phyloP scores from a whole-genome alignment of 495 filamentous ascomycete genomes.

The Jackrogersella minutella region DNA sequence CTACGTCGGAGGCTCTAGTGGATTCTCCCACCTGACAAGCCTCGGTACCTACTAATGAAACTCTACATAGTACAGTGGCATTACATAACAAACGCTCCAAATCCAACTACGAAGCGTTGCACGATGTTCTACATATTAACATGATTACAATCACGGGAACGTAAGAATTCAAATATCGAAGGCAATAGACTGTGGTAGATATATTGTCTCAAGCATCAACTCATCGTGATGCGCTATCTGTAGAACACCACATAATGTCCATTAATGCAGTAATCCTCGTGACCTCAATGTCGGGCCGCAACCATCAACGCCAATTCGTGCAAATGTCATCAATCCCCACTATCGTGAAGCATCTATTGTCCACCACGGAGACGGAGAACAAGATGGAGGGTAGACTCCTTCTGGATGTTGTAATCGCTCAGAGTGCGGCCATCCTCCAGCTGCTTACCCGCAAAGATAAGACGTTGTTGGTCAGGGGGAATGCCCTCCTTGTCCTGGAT shows the following conservation, averaged over 20 bases:
- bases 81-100: too few species aligned
- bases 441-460: constrained; percentile 93
- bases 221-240: constrained; percentile 13
- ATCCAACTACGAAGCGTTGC: not conserved
- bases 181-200: constrained; percentile 20
- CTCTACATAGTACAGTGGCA: not conserved
- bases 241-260: constrained; percentile 23
- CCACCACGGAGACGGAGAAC: constrained; percentile 89
- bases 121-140: not conserved
- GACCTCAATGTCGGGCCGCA: constrained; percentile 23
- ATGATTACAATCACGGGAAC: not conserved
- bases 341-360: constrained; percentile 58
- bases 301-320: constrained; percentile 40
- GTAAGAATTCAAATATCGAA: not conserved
- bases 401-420: constrained; percentile 94
- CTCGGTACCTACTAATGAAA: constrained; percentile 1
- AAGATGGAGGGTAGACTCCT: constrained; percentile 88
- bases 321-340: constrained; percentile 37
- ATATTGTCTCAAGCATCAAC: constrained; percentile 24
- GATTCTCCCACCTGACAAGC: too few species aligned
- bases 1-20: constrained; percentile 1
- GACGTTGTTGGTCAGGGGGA: constrained; percentile 85
- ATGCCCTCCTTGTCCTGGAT: constrained; percentile 95
- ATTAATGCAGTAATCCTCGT: constrained; percentile 21
- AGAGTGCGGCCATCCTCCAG: constrained; percentile 85